Percentiles rank a stretch among this genome's conserved stretches.
These are phyloP conservation scores for Tulasnella sp. DNA, from an alignment of 768 basidiomycete genomes.

Conservation along the genomic window DNA sequence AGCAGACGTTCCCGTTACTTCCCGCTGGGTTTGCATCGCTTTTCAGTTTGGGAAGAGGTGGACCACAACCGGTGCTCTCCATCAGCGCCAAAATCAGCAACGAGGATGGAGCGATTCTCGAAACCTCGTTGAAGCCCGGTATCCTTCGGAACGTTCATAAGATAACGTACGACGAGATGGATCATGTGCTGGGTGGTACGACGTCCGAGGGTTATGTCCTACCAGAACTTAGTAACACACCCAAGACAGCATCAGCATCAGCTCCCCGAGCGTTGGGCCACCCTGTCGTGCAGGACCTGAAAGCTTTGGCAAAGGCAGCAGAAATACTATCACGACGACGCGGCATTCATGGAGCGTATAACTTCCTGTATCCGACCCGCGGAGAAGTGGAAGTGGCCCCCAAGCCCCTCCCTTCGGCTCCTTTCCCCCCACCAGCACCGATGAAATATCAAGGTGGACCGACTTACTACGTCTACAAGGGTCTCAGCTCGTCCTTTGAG, in stretches of 20 bases:
- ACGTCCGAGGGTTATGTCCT: background rate
- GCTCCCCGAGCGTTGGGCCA: background rate
- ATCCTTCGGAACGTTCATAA: constrained; percentile 59
- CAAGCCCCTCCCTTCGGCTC: background rate
- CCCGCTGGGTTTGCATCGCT: constrained; percentile 46
- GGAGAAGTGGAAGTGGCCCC: background rate
- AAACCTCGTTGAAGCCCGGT: constrained; percentile 62
- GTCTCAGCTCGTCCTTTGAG: background rate
- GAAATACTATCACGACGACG: background rate
- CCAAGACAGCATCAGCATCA: background rate
- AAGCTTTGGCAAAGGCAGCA: background rate
- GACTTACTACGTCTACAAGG: background rate
- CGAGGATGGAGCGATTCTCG: constrained; percentile 53
- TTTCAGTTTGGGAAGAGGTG: constrained; percentile 42
- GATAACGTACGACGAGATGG: constrained; percentile 61
- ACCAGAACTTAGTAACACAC: background rate
- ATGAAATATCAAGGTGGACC: constrained; percentile 3
- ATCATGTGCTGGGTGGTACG: constrained; percentile 40
- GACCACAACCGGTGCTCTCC: constrained; percentile 55
- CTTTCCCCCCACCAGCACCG: background rate
- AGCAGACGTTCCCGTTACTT: constrained; percentile 65
- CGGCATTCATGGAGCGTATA: background rate
- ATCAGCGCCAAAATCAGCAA: constrained; percentile 66
- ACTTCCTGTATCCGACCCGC: background rate
- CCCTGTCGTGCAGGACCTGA: background rate